phyloP scores from a whole-genome alignment of 306 rosid genomes.

The Prinsepia uniflora region DNA sequence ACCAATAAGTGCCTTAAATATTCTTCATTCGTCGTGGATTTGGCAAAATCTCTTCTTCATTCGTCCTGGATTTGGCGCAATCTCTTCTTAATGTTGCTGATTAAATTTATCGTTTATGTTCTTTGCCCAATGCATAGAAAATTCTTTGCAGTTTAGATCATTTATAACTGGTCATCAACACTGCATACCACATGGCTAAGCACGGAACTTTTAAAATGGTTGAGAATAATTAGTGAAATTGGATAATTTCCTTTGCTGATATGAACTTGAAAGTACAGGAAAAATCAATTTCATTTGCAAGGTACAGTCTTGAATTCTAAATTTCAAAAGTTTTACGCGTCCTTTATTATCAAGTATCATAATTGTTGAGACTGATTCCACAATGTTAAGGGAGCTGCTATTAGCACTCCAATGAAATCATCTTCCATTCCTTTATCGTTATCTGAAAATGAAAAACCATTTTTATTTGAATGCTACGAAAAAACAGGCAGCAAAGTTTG shows the following conservation, averaged over 20 bases:
- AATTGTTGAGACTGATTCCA: too few relatives aligned
- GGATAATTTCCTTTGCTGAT: not conserved
- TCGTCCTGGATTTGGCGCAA: not conserved
- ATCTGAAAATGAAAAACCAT: not conserved
- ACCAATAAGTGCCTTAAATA: not conserved
- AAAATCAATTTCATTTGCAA: not conserved
- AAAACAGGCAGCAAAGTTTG: not conserved
- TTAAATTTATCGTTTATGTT: not conserved
- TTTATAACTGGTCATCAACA: not conserved
- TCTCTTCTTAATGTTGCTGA: conserved; percentile 9
- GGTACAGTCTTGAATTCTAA: not conserved
- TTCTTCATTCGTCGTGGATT: not conserved
- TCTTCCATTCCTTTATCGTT: not conserved
- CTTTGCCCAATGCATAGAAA: not conserved
- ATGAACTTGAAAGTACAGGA: not conserved
- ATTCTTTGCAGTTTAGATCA: not conserved
- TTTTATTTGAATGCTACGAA: not conserved
- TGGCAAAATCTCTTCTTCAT: conserved; percentile 9
- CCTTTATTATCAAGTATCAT: not conserved
- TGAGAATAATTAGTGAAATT: not conserved
- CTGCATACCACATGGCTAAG: not conserved
- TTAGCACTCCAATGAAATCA: too few relatives aligned
- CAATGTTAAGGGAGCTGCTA: too few relatives aligned
- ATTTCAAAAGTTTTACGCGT: not conserved
- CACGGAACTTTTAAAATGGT: not conserved